Conservation (phyloP, 2,329 filamentous ascomycete species). For the Aspergillus tubingensis region DNA sequence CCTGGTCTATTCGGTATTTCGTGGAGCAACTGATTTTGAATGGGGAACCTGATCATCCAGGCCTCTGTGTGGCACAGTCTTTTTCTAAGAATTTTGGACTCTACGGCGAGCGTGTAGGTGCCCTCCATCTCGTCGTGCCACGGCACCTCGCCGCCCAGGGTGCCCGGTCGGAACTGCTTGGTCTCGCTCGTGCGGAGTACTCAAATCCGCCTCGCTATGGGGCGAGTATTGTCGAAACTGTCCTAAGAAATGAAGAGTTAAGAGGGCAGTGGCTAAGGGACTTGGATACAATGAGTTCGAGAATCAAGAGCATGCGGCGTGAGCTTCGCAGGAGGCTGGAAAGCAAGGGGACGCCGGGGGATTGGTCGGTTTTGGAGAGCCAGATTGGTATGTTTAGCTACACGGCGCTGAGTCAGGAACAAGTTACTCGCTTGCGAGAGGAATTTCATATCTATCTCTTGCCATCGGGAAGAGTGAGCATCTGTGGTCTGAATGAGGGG, state of each 20-base stretch:
- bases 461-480: conserved; percentile 34
- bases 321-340: conserved; percentile 28
- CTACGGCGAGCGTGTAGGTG: conserved; percentile 86
- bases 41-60: not conserved
- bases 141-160: not conserved
- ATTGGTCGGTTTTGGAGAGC: conserved; percentile 34
- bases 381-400: conserved; percentile 49
- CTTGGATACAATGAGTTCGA: conserved; percentile 40
- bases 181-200: conserved; percentile 31
- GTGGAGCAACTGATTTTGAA: conserved; percentile 41
- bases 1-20: conserved; percentile 81
- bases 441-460: conserved; percentile 42
- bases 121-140: conserved; percentile 64
- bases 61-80: conserved; percentile 48
- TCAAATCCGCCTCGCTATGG: conserved; percentile 34
- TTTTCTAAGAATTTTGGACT: conserved; percentile 67
- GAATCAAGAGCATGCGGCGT: conserved; percentile 25
- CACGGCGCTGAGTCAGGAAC: conserved; percentile 35
- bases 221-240: conserved; percentile 29
- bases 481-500: conserved; percentile 34
- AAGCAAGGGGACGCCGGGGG: conserved; percentile 25
- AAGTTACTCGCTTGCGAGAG: conserved; percentile 33
- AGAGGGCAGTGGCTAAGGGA: conserved; percentile 35
- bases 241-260: conserved; percentile 28
- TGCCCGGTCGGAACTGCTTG: conserved; percentile 8